phyloP scores from a whole-genome alignment of 495 filamentous ascomycete species.

The Neurospora sp. region DNA sequence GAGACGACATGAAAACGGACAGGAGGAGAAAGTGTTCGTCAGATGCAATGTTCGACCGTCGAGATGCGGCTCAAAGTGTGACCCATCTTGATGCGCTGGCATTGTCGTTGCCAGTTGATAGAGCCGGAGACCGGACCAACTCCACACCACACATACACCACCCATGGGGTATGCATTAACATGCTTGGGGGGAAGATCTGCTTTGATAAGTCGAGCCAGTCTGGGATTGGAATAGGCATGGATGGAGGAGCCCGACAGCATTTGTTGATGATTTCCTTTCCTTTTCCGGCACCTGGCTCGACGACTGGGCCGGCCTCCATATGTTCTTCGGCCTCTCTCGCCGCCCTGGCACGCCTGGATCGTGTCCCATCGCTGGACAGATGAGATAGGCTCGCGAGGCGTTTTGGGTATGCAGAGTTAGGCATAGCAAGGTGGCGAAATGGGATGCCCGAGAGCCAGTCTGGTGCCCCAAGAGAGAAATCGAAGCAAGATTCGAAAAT shows the following conservation, averaged over 20 bases:
- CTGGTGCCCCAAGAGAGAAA: slow-evolving; percentile 12
- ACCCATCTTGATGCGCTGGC: slow-evolving; percentile 85
- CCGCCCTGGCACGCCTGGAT: not conserved
- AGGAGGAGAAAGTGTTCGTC: slow-evolving; percentile 34
- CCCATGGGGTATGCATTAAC: slow-evolving; percentile 38
- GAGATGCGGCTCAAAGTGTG: slow-evolving; percentile 54
- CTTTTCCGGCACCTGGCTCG: slow-evolving; percentile 3
- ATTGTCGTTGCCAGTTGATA: slow-evolving; percentile 75
- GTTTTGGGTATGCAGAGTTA: slow-evolving; percentile 30
- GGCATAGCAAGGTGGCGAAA: slow-evolving; percentile 37
- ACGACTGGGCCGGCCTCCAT: not conserved
- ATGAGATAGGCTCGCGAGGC: not conserved
- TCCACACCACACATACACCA: slow-evolving; percentile 36
- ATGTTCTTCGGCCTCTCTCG: not conserved
- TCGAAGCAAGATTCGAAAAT: slow-evolving; percentile 14
- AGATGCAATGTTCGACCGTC: slow-evolving; percentile 37
- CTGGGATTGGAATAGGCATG: slow-evolving; percentile 26
- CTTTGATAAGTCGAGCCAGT: slow-evolving; percentile 33
- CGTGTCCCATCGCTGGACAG: not conserved
- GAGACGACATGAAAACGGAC: slow-evolving; percentile 32
- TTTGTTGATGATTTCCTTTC: slow-evolving; percentile 21
- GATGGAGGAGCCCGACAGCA: slow-evolving; percentile 26
- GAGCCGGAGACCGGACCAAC: slow-evolving; percentile 49
- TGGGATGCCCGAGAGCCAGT: slow-evolving; percentile 33
- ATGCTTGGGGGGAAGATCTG: slow-evolving; percentile 32